Percentiles rank a stretch among this genome's conserved stretches.
Evolutionary conservation across 352 stramenopile genomes (phyloP).

Genomic region (Phytopythium montanum): DNA sequence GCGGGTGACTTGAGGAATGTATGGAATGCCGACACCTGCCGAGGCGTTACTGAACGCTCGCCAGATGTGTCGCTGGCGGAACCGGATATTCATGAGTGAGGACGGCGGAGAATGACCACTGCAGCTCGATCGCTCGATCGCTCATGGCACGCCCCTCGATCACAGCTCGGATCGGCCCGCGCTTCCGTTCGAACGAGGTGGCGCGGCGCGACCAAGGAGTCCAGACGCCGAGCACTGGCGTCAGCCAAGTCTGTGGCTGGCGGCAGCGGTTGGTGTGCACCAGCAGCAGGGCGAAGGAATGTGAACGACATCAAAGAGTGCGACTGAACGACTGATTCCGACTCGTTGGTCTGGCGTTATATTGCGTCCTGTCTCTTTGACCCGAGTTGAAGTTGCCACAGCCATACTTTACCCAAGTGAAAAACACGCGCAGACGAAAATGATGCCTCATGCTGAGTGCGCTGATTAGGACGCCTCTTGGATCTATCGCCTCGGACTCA

Average conservation of each 20-base stretch:
- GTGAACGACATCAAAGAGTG: too few relatives aligned
- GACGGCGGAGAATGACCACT: neutral
- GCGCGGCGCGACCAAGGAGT: neutral
- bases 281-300: neutral
- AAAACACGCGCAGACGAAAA: neutral
- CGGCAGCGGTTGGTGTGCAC: neutral
- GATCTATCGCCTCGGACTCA: too few relatives aligned
- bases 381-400: neutral
- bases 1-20: neutral
- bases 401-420: neutral
- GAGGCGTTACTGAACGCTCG: neutral
- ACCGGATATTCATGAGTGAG: neutral
- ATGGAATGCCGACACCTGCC: neutral
- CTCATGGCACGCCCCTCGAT: neutral
- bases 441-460: neutral
- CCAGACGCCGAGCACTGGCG: neutral
- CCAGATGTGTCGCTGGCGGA: neutral
- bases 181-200: neutral
- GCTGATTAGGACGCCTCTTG: too few relatives aligned
- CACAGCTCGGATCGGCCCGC: neutral
- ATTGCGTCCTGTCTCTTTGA: neutral
- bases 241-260: neutral
- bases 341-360: too few relatives aligned
- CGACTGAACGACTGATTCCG: neutral
- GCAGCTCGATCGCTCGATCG: neutral